These are phyloP conservation scores for Lasiosphaeria miniovina DNA, from an alignment of 495 filamentous ascomycete genomes.

Conservation along the genomic window DNA sequence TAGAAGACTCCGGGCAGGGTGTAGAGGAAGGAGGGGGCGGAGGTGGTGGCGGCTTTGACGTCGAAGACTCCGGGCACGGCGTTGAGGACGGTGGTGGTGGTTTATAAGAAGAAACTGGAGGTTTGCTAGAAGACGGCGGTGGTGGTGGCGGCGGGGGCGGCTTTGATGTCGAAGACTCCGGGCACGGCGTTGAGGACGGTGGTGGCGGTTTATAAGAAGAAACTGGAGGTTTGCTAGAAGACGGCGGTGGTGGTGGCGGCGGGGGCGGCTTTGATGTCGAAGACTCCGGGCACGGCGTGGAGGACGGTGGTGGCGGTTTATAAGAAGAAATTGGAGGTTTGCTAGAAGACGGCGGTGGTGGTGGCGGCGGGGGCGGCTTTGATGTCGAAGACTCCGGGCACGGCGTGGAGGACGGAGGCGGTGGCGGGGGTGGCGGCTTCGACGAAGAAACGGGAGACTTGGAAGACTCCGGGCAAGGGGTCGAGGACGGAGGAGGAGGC, in stretches of 20 bases:
- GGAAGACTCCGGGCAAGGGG: constrained; percentile 18
- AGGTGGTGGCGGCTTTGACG: too few species aligned
- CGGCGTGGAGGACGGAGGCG: constrained; percentile 10
- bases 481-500: constrained; percentile 12
- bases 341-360: constrained; percentile 13
- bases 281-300: constrained; percentile 3
- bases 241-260: too few species aligned
- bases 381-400: constrained; percentile 9
- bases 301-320: constrained; percentile 11
- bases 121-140: too few species aligned
- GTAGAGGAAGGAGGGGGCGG: too few species aligned
- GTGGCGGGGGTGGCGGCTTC: not conserved
- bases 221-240: too few species aligned
- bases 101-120: too few species aligned
- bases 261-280: too few species aligned
- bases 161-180: not conserved
- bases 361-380: not conserved
- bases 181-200: too few species aligned
- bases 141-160: constrained; percentile 9
- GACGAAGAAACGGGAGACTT: constrained; percentile 6
- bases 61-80: too few species aligned
- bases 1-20: too few species aligned
- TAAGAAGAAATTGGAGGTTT: constrained; percentile 14
- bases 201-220: too few species aligned
- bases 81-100: not conserved